These are phyloP conservation scores for Calonectria hongkongensis DNA, from an alignment of 2,329 filamentous ascomycete species.

Conservation along the genomic window DNA sequence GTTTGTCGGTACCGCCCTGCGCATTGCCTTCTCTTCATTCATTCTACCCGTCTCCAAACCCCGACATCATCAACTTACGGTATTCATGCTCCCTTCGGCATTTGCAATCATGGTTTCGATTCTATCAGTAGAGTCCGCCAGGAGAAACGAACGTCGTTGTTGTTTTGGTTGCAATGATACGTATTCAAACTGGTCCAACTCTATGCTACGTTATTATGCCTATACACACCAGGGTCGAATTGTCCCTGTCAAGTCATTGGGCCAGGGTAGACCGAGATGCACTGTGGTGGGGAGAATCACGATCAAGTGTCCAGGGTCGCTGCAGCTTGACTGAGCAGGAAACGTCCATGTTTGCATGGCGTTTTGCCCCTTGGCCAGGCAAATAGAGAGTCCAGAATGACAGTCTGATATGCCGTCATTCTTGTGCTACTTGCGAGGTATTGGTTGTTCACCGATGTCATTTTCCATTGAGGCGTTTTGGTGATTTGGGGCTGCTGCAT, in stretches of 20 bases:
- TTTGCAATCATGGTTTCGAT: not conserved
- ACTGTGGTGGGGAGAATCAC: constrained; percentile 37
- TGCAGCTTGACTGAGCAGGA: constrained; percentile 19
- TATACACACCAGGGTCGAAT: not conserved
- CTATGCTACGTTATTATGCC: constrained; percentile 1
- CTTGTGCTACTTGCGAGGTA: not conserved
- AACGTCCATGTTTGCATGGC: not conserved
- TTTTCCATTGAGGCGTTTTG: not conserved
- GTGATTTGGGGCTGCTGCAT: not conserved
- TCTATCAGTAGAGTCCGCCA: not conserved
- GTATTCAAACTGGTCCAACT: not conserved
- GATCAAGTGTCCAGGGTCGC: constrained; percentile 37
- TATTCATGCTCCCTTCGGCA: not conserved
- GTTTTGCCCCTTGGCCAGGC: not conserved
- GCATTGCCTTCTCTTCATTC: not conserved
- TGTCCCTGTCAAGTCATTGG: not conserved
- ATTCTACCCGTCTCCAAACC: not conserved
- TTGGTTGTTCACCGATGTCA: too few relatives aligned
- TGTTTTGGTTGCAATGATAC: not conserved
- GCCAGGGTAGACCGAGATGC: constrained; percentile 29
- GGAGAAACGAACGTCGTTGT: not conserved
- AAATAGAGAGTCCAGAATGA: not conserved
- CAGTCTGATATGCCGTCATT: not conserved
- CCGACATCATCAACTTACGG: too few relatives aligned
- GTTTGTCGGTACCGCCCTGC: not conserved